Evolutionary conservation across 176 grass and related monocot genomes (phyloP), one percentile per base, ranked within the genome.

Genomic region (Triticum dicoccoides): DNA sequence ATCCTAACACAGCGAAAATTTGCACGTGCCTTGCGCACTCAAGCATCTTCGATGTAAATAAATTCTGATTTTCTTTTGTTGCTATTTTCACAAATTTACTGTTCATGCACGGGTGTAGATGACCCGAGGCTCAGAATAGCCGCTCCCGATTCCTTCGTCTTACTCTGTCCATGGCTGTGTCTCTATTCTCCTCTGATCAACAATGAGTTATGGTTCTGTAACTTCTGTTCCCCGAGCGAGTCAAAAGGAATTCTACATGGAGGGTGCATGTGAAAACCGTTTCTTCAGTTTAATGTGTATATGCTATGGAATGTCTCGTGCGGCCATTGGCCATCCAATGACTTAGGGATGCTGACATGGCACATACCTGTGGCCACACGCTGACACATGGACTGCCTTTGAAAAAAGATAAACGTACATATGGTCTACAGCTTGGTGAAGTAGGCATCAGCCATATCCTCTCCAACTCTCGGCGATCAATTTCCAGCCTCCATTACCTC

Each of bases 401-500:
- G 49, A 0, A 0, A 0, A 54, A 29, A 41, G 82, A 62, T 79
- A 73, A 76, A 85, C 17, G 79, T 86, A 82, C 81, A 89, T 75
- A 64, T 77, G 58, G 84, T 71, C 73, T 61, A 71, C 69, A 86
- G 69, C 11, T 68, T 30, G 35, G 32, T 17, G 25, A 47, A 7
- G 21, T 11, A 38, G 79, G 41, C 82, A 85, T 82, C 78, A 61
- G 56, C 80, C 35, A 59, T 83, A 51, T 83, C 80, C 79, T 76
- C 74, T 77, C 76, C 65, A 66, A 56, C 51, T 23, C 74, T 79
- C 45, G 11, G 73, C 61, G 51, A 47, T 73, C 63, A 58, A 49
- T 81, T 78, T 82, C 84, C 85, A 78, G 29, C 89, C 79, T 88
- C 84, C 91, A 83, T 90, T 86, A 86, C 87, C 95, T 98, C 87